Evolutionary conservation across 2,329 filamentous ascomycete genomes (phyloP), one percentile per base, ranked within the genome.

Genomic region (Thielaviopsis populi): DNA sequence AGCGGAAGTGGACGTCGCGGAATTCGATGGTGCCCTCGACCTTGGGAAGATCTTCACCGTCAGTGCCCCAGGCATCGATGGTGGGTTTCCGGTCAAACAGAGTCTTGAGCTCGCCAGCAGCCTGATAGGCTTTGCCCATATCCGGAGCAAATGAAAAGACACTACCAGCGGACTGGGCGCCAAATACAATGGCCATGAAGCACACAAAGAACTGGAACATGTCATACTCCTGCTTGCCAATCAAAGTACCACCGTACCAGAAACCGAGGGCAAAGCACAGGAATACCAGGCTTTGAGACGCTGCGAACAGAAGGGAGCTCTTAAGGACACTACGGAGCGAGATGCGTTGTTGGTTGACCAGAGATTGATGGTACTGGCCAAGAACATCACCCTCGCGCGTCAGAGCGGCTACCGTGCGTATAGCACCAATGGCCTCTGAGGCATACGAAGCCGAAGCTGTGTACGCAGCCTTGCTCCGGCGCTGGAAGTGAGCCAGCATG

Each of bases 141-240:
- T 96, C 90, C 0, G 91, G 89, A 0, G 89, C 89, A 72, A 92
- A 96, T 4, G 84, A 90, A 78, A 94, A 96, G 70, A 92, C 86
- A 15, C 85, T 87, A 7, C 92, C 92, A 1, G 92, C 92, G 3
- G 91, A 94, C 73, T 97, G 92, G 0, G 91, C 88, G 63, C 91
- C 90, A 70, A 95, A 96, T 70, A 96, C 88, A 69, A 97, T 83
- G 56, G 90, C 81, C 66, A 86, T 84, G 75, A 96, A 96, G 70
- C 89, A 91, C 58, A 96, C 79, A 75, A 96, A 97, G 80, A 97
- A 97, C 69, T 91, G 87, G 73, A 92, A 92, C 70, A 90, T 80
- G 68, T 75, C 73, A 73, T 94, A 92, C 72, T 95, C 88, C 59
- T 75, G 71, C 64, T 80, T 80, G 24, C 81, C 85, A 62, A 96